Base-by-base conservation (phyloP, 768 basidiomycete species). In the Pulveroboletus sp. region DNA sequence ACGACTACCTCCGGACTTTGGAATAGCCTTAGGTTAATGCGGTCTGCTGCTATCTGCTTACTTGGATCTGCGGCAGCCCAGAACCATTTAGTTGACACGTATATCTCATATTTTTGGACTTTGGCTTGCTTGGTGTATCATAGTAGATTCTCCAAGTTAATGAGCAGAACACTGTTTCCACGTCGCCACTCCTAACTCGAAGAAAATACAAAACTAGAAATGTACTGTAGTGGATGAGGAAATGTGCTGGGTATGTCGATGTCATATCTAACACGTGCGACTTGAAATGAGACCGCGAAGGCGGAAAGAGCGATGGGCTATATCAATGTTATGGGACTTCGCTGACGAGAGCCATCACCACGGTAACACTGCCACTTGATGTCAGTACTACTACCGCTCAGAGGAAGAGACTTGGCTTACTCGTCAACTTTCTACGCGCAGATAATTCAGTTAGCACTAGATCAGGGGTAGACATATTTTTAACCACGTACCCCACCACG, bases 361-460 rank as follows among this genome's bases (percentile, higher is more conserved):
- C 81, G 0, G 87, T 88, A 12, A 88, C 85, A 58, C 87, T 89
- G 48, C 39, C 49, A 17, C 20, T 34, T 13, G 21, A 47, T 29
- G 34, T 62, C 29, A 68, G 48, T 42, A 35, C 21, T 31, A 21
- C 19, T 36, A 43, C 14, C 9, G 47, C 43, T 12, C n/a, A n/a
- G n/a, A n/a, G 21, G 37, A 43, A 24, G n/a, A 45, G 39, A 19
- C 21, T 23, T 10, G 6, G 69, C 86, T 66, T 57, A 90, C 88
- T 90, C 89, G 56, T 91, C 88, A 40, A 82, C 64, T 81, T 91
- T 90, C 88, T 90, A 44, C 27, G 45, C 2, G 33, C 20, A 35
- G 24, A 38, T 5, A n/a, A 33, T 40, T 10, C 29, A 3, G 39
- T 62, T 23, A 56, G 50, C 44, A 54, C 14, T 14, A 46, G 40